Base-by-base conservation (phyloP, 2,329 filamentous ascomycete genomes). In the Metarhizium guizhouense region DNA sequence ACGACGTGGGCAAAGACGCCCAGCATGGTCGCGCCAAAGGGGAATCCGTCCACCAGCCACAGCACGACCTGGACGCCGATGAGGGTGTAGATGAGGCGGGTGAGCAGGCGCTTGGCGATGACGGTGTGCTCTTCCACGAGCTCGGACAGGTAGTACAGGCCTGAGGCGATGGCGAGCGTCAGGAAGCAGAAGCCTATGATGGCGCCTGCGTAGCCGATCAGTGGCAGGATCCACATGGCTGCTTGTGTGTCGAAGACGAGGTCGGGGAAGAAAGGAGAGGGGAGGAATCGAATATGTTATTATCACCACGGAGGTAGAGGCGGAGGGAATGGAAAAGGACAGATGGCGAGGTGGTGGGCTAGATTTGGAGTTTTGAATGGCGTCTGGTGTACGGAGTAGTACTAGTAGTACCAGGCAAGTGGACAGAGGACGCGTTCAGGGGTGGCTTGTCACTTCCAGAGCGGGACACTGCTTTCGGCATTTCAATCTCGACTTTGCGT, bases 41-140 rank as follows among this genome's bases (percentile, higher is more conserved):
- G 93, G 64, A 99, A 91, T n/a, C 85, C 78, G 76, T 99, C 94
- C 62, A 97, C 71, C 16, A 94, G 59, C 67, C 84, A 85, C 10
- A 97, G 84, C 3, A 93, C 73, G 10, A 84, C 58, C 69, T 96
- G 93, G 6, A 91, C 69, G 34, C 65, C 80, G 58, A 96, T 86
- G 61, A 96, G 84, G 59, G 74, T 76, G 74, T 96, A 96, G 65
- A 97, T 96, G 55, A 97, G 78, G 47, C 84, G 85, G 38, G 82
- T 87, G 53, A 99, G 79, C n/a, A 96, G 76, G 56, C 87, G 89
- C 69, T 95, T 95, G 13, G 92, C 88, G 59, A 95, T 74, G 11
- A 97, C 93, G 4, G 93, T 96, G 69, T 99, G 93, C 72, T 99
- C 94, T 74, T 99, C 94, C 58, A 99, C 94, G 14, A 97, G 85